Evolutionary conservation across 108 stramenopile genomes (phyloP).

Genomic region (Pinguiococcus pyrenoidosus): DNA sequence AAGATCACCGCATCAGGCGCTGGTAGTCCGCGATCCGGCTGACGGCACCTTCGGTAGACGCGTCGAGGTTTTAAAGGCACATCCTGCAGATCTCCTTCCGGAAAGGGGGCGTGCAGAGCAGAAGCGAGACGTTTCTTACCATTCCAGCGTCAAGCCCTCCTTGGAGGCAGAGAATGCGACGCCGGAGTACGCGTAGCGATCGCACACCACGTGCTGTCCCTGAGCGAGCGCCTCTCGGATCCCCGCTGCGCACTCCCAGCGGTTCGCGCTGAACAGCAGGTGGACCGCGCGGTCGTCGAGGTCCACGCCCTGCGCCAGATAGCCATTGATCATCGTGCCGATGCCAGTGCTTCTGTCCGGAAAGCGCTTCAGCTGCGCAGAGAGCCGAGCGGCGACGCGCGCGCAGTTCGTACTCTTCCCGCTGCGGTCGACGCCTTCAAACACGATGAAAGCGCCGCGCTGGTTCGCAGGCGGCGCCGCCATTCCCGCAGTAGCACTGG

Average conservation of each 20-base stretch:
- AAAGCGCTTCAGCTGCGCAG: conserved; percentile 26
- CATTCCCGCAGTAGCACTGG: no score
- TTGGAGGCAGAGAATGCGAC: conserved; percentile 95
- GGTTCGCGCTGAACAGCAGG: conserved; percentile 94
- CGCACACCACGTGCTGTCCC: conserved; percentile 73
- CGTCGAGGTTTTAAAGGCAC: no score
- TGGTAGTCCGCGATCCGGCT: conserved; percentile 80
- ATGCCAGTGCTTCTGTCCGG: conserved; percentile 39
- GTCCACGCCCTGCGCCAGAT: conserved; percentile 51
- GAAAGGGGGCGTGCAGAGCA: no score
- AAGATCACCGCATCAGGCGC: conserved; percentile 92
- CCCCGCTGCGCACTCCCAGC: conserved; percentile 80
- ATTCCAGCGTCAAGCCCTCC: conserved; percentile 12
- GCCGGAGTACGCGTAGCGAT: conserved; percentile 90
- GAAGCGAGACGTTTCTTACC: no score
- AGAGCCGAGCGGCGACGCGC: conserved; percentile 8
- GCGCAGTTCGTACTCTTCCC: conserved; percentile 82
- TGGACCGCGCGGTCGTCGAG: conserved; percentile 89
- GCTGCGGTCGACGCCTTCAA: conserved; percentile 97
- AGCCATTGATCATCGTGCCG: conserved; percentile 81
- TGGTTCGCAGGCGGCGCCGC: neutral
- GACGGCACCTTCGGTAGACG: conserved; percentile 36
- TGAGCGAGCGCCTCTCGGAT: conserved; percentile 31
- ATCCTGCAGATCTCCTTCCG: conserved; percentile 3
- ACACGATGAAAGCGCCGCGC: conserved; percentile 86